Conservation (phyloP, 2,329 filamentous ascomycete species). For the Cladobotryum protrusum region DNA sequence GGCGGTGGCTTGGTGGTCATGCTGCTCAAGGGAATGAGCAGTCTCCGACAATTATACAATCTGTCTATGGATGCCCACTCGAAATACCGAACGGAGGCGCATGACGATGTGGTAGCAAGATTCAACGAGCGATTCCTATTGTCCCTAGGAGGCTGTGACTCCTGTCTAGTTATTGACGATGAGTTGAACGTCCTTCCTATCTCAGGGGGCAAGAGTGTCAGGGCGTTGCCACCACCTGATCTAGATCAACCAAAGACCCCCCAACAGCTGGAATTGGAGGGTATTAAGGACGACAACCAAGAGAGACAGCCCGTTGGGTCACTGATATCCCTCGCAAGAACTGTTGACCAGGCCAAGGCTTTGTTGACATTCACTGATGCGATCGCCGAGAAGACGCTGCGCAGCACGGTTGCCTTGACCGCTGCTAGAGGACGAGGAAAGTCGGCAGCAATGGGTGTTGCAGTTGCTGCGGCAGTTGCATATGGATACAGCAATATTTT, state of each 20-base stretch:
- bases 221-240: slow-evolving; percentile 70
- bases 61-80: slow-evolving; percentile 97
- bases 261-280: slow-evolving; percentile 69
- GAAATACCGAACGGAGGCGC: slow-evolving; percentile 91
- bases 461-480: slow-evolving; percentile 87
- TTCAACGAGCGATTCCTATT: slow-evolving; percentile 98
- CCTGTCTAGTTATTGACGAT: slow-evolving; percentile 93
- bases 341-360: slow-evolving; percentile 92
- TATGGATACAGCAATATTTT: slow-evolving; percentile 99
- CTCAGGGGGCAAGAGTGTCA: slow-evolving; percentile 87
- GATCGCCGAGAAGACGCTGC: slow-evolving; percentile 90
- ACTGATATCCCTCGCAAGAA: slow-evolving; percentile 77
- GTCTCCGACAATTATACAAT: slow-evolving; percentile 93
- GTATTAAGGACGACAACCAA: slow-evolving; percentile 78
- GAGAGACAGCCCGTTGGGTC: slow-evolving; percentile 84
- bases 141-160: slow-evolving; percentile 89
- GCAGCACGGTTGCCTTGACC: slow-evolving; percentile 88
- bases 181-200: slow-evolving; percentile 97
- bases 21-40: slow-evolving; percentile 92
- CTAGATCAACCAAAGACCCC: slow-evolving; percentile 66
- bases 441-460: slow-evolving; percentile 90
- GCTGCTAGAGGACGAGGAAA: slow-evolving; percentile 94
- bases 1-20: slow-evolving; percentile 88
- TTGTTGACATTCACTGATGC: slow-evolving; percentile 95
- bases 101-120: slow-evolving; percentile 86